Conservation (phyloP, 257 asterid genomes). For the Linderniella brevidens region DNA sequence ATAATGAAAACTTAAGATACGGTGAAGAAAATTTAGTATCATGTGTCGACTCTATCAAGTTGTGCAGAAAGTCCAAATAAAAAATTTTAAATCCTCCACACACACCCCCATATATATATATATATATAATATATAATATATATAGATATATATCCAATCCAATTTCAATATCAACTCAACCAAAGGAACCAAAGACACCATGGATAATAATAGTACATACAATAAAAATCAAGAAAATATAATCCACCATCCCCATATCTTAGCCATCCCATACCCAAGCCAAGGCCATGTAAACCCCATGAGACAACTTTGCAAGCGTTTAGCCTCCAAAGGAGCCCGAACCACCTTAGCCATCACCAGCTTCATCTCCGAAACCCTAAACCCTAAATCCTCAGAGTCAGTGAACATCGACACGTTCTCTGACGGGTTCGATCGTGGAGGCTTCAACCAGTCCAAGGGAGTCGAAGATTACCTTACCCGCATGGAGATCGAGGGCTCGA, state of each 20-base stretch:
- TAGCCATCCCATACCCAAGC: conserved; percentile 64
- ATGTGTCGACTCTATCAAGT: too few species aligned
- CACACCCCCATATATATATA: too few species aligned
- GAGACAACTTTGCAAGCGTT: conserved; percentile 54
- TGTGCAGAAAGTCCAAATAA: too few species aligned
- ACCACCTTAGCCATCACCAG: conserved; percentile 49
- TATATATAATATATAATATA: too few species aligned
- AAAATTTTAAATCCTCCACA: too few species aligned
- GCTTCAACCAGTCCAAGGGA: conserved; percentile 25
- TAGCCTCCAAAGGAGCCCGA: conserved; percentile 29
- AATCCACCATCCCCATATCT: conserved; percentile 18
- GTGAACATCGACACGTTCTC: conserved; percentile 37
- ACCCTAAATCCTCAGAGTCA: conserved; percentile 17
- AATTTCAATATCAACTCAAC: too few species aligned
- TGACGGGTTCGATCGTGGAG: conserved; percentile 59
- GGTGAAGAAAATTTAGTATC: too few species aligned
- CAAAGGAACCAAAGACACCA: too few species aligned
- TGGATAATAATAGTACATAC: too few species aligned
- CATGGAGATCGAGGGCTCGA: conserved; percentile 23
- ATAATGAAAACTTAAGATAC: too few species aligned
- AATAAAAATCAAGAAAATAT: too few species aligned
- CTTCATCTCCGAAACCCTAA: conserved; percentile 27
- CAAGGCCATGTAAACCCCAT: conserved; percentile 88
- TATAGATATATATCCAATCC: too few species aligned
- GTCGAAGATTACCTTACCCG: conserved; percentile 21